Evolutionary conservation across 768 basidiomycete species (phyloP).

Genomic region (Pleurotus sapidus): DNA sequence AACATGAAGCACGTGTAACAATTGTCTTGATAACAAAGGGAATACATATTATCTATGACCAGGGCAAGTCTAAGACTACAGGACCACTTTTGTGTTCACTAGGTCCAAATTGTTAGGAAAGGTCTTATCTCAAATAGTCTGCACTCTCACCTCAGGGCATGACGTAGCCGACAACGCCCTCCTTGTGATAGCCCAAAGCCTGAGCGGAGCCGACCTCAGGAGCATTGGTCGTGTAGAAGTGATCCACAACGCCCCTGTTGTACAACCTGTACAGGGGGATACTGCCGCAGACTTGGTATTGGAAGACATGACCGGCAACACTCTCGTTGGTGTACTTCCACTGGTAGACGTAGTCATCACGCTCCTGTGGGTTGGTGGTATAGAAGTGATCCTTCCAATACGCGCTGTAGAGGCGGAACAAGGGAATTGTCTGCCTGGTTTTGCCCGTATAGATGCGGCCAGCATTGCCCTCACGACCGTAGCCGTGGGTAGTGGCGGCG

Average conservation of each 20-base stretch:
- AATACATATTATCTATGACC: too few relatives aligned
- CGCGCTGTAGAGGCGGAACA: constrained; percentile 13
- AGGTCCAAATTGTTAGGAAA: too few relatives aligned
- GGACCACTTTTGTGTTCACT: too few relatives aligned
- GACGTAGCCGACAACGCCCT: constrained; percentile 4
- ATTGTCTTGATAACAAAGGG: too few relatives aligned
- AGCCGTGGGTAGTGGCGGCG: not conserved
- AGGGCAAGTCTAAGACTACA: too few relatives aligned
- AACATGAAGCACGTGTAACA: not conserved
- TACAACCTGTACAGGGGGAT: constrained; percentile 2
- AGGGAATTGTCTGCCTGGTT: constrained; percentile 2
- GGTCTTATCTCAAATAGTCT: too few relatives aligned
- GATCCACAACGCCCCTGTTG: not conserved
- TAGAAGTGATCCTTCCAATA: constrained; percentile 13
- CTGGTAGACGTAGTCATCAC: not conserved
- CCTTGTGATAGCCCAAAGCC: not conserved
- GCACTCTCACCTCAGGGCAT: not conserved
- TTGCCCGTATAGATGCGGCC: constrained; percentile 7
- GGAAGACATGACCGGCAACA: constrained; percentile 10
- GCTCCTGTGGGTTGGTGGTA: constrained; percentile 10
- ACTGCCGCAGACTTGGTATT: not conserved
- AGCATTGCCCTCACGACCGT: not conserved
- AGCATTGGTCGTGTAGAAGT: constrained; percentile 6
- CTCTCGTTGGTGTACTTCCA: constrained; percentile 7
- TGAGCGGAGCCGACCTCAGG: not conserved